These are phyloP conservation scores for Plasmodium cynomolgi DNA, from an alignment of 169 alveolate species.

Conservation along the genomic window DNA sequence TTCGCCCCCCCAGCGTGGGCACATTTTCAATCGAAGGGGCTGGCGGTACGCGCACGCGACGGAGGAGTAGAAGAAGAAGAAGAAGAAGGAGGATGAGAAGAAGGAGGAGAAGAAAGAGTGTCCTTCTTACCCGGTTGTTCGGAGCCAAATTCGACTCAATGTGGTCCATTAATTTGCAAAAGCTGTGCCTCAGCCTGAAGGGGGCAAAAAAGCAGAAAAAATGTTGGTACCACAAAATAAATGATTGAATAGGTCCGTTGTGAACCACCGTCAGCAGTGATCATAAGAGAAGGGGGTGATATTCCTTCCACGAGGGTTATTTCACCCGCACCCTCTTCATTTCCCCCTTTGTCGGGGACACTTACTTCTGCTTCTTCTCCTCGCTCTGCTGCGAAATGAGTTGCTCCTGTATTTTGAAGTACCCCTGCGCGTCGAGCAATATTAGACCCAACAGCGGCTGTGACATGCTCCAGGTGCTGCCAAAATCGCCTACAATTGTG, in stretches of 20 bases:
- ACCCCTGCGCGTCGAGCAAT: constrained; percentile 85
- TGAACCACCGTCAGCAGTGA: not conserved
- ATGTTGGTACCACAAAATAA: not conserved
- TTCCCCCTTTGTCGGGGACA: not conserved
- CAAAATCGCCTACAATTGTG: constrained; percentile 85
- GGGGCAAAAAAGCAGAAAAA: not conserved
- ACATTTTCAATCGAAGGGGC: not conserved
- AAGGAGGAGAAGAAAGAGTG: too few relatives aligned
- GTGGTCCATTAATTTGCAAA: constrained; percentile 75
- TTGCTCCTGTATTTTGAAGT: constrained; percentile 84
- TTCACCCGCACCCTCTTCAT: not conserved
- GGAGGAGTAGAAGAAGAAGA: too few relatives aligned
- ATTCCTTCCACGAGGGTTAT: not conserved
- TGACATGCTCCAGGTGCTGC: constrained; percentile 92
- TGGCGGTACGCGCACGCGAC: not conserved
- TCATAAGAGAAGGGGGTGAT: not conserved
- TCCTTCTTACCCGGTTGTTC: constrained; percentile 45
- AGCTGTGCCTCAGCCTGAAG: constrained; percentile 67
- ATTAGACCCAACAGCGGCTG: constrained; percentile 93
- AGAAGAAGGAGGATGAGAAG: too few relatives aligned
- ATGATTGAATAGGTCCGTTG: not conserved
- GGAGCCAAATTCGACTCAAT: constrained; percentile 68
- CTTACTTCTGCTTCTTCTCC: constrained; percentile 85
- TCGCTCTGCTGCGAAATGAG: constrained; percentile 84
- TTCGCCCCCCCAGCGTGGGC: not conserved